Conservation (phyloP, 495 filamentous ascomycete genomes). For the Apodospora peruviana region DNA sequence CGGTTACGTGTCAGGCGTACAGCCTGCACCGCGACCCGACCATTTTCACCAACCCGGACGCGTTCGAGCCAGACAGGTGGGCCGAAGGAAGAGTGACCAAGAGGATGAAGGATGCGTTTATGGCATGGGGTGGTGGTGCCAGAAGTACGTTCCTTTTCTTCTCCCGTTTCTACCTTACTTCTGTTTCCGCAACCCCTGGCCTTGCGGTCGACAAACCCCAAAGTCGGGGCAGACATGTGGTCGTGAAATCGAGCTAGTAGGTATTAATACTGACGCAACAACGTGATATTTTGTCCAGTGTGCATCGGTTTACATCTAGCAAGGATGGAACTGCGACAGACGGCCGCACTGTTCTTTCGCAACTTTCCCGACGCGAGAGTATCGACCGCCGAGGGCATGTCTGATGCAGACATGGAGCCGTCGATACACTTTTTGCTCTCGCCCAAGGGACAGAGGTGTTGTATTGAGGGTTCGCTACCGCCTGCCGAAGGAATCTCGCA, state of each 20-base stretch:
- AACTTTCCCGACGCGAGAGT: slow-evolving; percentile 23
- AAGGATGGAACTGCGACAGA: slow-evolving; percentile 25
- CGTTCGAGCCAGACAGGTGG: slow-evolving; percentile 26
- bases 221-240: background rate
- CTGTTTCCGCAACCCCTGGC: background rate
- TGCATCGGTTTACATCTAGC: slow-evolving; percentile 31
- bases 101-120: slow-evolving; percentile 47
- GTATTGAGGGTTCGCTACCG: too few species aligned
- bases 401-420: slow-evolving; percentile 38
- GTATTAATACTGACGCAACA: background rate
- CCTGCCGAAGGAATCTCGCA: too few species aligned
- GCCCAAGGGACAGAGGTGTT: slow-evolving; percentile 39
- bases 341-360: slow-evolving; percentile 24
- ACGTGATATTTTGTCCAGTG: slow-evolving; percentile 16
- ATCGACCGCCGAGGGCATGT: slow-evolving; percentile 35
- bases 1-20: slow-evolving; percentile 32
- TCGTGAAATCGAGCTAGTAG: background rate
- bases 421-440: slow-evolving; percentile 37
- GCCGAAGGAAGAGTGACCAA: slow-evolving; percentile 28
- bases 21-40: slow-evolving; percentile 32
- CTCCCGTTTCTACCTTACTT: background rate
- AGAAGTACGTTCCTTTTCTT: slow-evolving; percentile 14
- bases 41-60: slow-evolving; percentile 15
- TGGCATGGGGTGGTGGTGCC: slow-evolving; percentile 48
- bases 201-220: background rate